Evolutionary conservation across 2,329 filamentous ascomycete species (phyloP).

Genomic region (Exophiala sp.): DNA sequence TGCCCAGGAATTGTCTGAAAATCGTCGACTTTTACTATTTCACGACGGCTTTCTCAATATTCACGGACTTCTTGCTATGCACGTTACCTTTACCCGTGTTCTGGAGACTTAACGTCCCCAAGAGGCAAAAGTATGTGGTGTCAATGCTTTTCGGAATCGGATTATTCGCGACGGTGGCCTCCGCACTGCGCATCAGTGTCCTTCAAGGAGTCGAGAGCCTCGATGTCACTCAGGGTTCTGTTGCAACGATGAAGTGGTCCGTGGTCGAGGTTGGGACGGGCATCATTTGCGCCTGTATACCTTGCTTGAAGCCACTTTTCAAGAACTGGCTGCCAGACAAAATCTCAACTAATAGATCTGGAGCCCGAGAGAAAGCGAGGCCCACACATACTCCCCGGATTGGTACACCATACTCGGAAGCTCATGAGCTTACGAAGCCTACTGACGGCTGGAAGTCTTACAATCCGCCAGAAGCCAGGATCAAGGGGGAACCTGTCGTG

Average conservation of each 20-base stretch:
- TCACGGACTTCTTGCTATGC: slow-evolving; percentile 57
- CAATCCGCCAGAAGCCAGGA: slow-evolving; percentile 9
- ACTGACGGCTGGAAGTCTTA: slow-evolving; percentile 18
- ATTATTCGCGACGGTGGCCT: slow-evolving; percentile 48
- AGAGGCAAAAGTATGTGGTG: slow-evolving; percentile 48
- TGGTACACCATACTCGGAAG: slow-evolving; percentile 10
- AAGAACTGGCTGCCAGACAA: slow-evolving; percentile 40
- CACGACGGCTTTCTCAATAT: slow-evolving; percentile 58
- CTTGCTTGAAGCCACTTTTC: slow-evolving; percentile 42
- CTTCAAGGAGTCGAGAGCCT: slow-evolving; percentile 38
- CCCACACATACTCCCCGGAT: slow-evolving; percentile 10
- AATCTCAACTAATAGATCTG: slow-evolving; percentile 15
- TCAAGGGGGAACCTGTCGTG: slow-evolving; percentile 13
- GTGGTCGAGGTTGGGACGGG: slow-evolving; percentile 44
- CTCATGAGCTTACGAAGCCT: slow-evolving; percentile 22
- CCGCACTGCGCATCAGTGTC: slow-evolving; percentile 47
- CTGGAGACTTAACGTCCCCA: slow-evolving; percentile 45
- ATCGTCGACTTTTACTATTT: slow-evolving; percentile 52
- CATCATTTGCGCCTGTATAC: slow-evolving; percentile 43
- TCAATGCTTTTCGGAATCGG: slow-evolving; percentile 51
- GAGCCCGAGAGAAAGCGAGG: slow-evolving; percentile 1
- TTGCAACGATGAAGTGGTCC: slow-evolving; percentile 47
- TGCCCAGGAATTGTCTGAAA: slow-evolving; percentile 41
- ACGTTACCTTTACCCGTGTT: slow-evolving; percentile 51
- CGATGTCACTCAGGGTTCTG: slow-evolving; percentile 38